Percentiles rank a stretch among this genome's conserved stretches.
These are phyloP conservation scores for Coleophoma crateriformis DNA, from an alignment of 2,329 filamentous ascomycete species.

Conservation along the genomic window DNA sequence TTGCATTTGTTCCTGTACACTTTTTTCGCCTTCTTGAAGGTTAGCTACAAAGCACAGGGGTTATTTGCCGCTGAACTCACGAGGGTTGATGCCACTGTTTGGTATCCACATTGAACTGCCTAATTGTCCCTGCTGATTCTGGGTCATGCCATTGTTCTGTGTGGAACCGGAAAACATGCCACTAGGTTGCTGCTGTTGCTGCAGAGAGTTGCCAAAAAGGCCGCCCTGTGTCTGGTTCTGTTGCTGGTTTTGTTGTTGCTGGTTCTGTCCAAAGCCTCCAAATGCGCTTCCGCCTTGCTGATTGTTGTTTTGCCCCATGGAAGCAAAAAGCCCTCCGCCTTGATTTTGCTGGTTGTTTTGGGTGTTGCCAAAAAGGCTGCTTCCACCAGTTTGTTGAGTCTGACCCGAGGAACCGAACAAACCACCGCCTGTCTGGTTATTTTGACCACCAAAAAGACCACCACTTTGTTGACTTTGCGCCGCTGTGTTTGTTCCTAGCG, in stretches of 20 bases:
- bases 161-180: conserved; percentile 28
- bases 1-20: conserved; percentile 68
- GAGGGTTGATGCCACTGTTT: conserved; percentile 18
- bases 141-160: conserved; percentile 26
- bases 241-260: conserved; percentile 5
- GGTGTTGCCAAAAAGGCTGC: conserved; percentile 8
- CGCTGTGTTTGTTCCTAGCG: conserved; percentile 20
- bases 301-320: background rate
- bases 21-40: conserved; percentile 54
- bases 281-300: conserved; percentile 8
- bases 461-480: conserved; percentile 26
- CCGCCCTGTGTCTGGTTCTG: conserved; percentile 8
- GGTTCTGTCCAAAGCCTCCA: conserved; percentile 3
- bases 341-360: conserved; percentile 8
- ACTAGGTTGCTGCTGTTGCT: conserved; percentile 26
- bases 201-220: conserved; percentile 13
- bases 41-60: background rate
- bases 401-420: conserved; percentile 11
- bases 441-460: conserved; percentile 14
- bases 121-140: conserved; percentile 12
- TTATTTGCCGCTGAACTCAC: conserved; percentile 11
- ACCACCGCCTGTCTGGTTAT: conserved; percentile 11
- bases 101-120: conserved; percentile 22
- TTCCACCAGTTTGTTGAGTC: conserved; percentile 1
- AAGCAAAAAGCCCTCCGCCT: conserved; percentile 10